A percentile compares a stretch with the other conserved stretches of the same genome.
These are phyloP conservation scores for Cytidiella melzeri DNA, from an alignment of 768 basidiomycete species.

Conservation along the genomic window DNA sequence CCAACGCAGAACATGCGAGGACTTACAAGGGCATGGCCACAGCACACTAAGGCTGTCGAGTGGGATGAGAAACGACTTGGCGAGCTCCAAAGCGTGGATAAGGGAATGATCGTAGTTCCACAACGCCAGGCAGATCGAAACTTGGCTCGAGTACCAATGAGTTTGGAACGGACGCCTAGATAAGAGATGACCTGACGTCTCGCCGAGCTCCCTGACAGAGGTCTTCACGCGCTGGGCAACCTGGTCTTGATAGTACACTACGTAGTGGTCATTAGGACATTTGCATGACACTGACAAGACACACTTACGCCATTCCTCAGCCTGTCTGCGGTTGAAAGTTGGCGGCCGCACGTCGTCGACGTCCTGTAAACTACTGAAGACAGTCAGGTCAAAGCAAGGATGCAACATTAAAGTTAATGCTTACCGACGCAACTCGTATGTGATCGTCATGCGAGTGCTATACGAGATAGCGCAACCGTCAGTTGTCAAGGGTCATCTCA, in stretches of 20 bases:
- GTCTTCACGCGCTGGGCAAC: slow-evolving; percentile 56
- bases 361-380: slow-evolving; percentile 44
- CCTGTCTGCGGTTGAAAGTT: slow-evolving; percentile 63
- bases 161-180: slow-evolving; percentile 65
- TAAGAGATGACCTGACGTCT: slow-evolving; percentile 47
- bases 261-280: slow-evolving; percentile 1
- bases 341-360: slow-evolving; percentile 41
- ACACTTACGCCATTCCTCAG: slow-evolving; percentile 73
- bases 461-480: too few relatives aligned
- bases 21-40: slow-evolving; percentile 56
- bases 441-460: slow-evolving; percentile 60
- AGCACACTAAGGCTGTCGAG: slow-evolving; percentile 63
- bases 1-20: not conserved
- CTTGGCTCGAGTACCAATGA: slow-evolving; percentile 40
- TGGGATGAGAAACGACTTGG: slow-evolving; percentile 54
- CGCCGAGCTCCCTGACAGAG: slow-evolving; percentile 46
- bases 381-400: slow-evolving; percentile 11
- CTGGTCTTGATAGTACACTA: slow-evolving; percentile 64
- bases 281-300: not conserved
- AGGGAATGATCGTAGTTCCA: slow-evolving; percentile 60
- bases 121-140: slow-evolving; percentile 44
- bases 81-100: slow-evolving; percentile 55
- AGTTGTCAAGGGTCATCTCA: too few relatives aligned
- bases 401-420: slow-evolving; percentile 25
- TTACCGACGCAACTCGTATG: slow-evolving; percentile 59